A percentile compares a stretch with the other conserved stretches of the same genome.
Evolutionary conservation across 2,329 filamentous ascomycete species (phyloP).

Genomic region (Tolypocladium pustulatum): DNA sequence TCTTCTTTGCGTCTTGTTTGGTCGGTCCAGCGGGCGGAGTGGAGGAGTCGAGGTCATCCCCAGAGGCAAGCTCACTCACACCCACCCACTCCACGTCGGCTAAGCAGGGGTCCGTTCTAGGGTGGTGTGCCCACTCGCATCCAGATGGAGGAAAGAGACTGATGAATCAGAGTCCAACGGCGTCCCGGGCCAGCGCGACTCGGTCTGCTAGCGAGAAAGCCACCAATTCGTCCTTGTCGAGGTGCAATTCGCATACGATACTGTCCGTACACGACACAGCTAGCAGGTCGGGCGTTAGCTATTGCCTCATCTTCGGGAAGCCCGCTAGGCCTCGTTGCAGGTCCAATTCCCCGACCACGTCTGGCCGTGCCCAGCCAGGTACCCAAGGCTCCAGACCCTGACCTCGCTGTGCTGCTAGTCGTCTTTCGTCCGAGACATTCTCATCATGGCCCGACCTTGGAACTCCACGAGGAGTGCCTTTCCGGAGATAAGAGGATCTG

Average conservation of each 20-base stretch:
- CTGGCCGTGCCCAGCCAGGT: background rate
- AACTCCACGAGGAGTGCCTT: slow-evolving; percentile 2
- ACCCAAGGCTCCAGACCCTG: background rate
- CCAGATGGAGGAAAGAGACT: background rate
- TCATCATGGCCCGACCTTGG: slow-evolving; percentile 4
- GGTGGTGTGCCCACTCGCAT: slow-evolving; percentile 1
- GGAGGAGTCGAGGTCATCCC: background rate
- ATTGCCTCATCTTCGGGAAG: background rate
- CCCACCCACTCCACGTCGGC: background rate
- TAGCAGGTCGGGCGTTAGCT: background rate
- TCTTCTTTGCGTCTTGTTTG: background rate
- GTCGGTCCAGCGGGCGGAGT: background rate
- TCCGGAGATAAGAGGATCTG: slow-evolving; percentile 1
- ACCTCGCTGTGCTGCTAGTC: background rate
- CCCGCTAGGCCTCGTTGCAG: background rate
- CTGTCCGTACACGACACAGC: background rate
- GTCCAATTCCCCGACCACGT: background rate
- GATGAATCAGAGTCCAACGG: background rate
- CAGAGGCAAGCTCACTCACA: background rate
- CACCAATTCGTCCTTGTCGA: background rate
- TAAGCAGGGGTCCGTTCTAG: background rate
- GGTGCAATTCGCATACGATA: background rate
- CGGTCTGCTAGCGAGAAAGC: slow-evolving; percentile 1
- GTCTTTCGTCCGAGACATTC: slow-evolving; percentile 8
- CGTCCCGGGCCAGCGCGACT: background rate